Evolutionary conservation across 176 grass and related monocot genomes (phyloP).

Genomic region (Aegilops speltoides): DNA sequence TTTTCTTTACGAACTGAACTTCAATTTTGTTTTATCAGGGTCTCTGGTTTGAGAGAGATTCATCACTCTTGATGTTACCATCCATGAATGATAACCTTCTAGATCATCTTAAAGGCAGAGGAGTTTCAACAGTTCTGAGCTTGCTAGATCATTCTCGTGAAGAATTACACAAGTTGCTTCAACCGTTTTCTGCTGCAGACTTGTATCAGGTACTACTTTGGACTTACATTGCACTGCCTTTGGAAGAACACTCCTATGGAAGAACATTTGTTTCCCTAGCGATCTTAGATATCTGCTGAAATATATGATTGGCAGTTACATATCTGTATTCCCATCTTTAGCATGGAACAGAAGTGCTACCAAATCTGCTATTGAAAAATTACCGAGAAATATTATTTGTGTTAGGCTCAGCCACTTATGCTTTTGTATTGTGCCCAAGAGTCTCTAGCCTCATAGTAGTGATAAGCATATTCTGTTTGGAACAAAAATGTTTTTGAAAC

Average conservation of each 20-base stretch:
- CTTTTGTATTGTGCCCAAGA: not conserved
- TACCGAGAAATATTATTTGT: not conserved
- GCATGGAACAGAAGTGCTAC: slow-evolving; percentile 2
- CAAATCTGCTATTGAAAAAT: not conserved
- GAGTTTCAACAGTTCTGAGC: slow-evolving; percentile 49
- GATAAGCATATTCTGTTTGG: not conserved
- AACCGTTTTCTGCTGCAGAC: slow-evolving; percentile 51
- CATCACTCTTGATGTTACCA: slow-evolving; percentile 85
- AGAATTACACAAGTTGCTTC: slow-evolving; percentile 62
- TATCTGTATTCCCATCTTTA: slow-evolving; percentile 6
- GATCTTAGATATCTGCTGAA: slow-evolving; percentile 8
- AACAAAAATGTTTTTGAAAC: not conserved
- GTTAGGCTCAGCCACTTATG: not conserved
- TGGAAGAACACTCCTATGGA: not conserved
- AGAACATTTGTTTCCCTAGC: slow-evolving; percentile 15
- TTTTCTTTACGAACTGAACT: not conserved
- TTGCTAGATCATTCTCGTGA: slow-evolving; percentile 62
- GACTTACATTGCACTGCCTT: slow-evolving; percentile 5
- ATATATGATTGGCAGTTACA: not conserved
- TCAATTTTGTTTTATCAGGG: slow-evolving; percentile 48
- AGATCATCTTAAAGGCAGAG: slow-evolving; percentile 61
- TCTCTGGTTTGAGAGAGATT: slow-evolving; percentile 91
- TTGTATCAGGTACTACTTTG: slow-evolving; percentile 72
- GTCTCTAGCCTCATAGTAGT: not conserved
- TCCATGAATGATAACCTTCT: slow-evolving; percentile 81